A percentile compares a stretch with the other conserved stretches of the same genome.
Evolutionary conservation across 1,139 yeast genomes (phyloP).

Genomic region (Tardiomyces digboiensis): DNA sequence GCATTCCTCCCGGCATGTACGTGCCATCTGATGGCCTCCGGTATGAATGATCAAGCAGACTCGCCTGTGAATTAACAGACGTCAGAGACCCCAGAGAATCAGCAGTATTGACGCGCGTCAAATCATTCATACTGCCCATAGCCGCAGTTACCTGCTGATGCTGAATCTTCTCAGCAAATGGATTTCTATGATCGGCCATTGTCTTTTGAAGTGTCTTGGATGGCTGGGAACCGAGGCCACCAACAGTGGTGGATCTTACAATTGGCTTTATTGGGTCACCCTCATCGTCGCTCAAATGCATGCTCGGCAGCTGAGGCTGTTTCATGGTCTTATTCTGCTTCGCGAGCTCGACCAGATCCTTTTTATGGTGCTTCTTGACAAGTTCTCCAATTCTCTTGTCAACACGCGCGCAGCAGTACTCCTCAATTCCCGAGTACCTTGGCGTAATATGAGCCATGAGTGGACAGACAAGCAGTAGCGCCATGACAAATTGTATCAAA

Average conservation of each 20-base stretch:
- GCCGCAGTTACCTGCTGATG: no score
- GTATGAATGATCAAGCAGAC: not conserved
- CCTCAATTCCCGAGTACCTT: slow-evolving; percentile 36
- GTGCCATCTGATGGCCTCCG: not conserved
- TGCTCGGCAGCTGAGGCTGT: slow-evolving; percentile 15
- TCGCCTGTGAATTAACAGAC: not conserved
- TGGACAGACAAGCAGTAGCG: slow-evolving; percentile 47
- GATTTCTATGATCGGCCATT: not conserved
- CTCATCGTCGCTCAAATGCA: slow-evolving; percentile 5
- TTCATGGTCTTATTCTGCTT: slow-evolving; percentile 17
- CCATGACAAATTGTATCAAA: slow-evolving; percentile 49
- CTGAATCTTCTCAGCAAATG: not conserved
- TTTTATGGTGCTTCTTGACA: slow-evolving; percentile 38
- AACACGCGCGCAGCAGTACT: slow-evolving; percentile 48
- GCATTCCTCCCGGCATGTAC: not conserved
- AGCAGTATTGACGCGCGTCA: not conserved
- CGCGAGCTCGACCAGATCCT: slow-evolving; percentile 18
- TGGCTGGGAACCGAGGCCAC: not conserved
- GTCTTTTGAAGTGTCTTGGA: not conserved
- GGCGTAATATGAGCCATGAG: slow-evolving; percentile 37
- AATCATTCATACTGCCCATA: not conserved
- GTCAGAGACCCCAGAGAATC: not conserved
- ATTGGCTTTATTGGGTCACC: slow-evolving; percentile 2
- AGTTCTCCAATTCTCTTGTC: slow-evolving; percentile 45
- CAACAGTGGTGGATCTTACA: not conserved